Evolutionary conservation across 345 rosid species (phyloP).

Genomic region (Dovyalis caffra): DNA sequence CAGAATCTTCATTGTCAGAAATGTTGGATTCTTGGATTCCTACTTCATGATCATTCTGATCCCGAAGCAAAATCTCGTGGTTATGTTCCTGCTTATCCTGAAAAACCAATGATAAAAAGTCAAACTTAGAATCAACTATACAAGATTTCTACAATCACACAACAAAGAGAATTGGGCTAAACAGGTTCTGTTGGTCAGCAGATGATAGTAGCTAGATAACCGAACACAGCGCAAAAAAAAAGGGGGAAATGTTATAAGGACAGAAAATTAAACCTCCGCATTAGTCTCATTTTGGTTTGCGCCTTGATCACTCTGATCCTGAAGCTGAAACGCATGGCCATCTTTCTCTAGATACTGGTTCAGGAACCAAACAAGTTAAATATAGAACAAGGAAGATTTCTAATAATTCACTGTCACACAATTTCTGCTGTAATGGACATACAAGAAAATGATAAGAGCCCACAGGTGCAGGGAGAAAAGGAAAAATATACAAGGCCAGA

Average conservation of each 20-base stretch:
- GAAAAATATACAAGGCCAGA: slow-evolving; percentile 1
- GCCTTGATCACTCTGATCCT: slow-evolving; percentile 25
- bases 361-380: slow-evolving; percentile 4
- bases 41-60: slow-evolving; percentile 25
- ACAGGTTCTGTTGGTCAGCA: background rate
- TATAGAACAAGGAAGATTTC: background rate
- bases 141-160: background rate
- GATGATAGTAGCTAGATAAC: background rate
- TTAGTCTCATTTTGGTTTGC: slow-evolving; percentile 6
- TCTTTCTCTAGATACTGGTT: slow-evolving; percentile 40
- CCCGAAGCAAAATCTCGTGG: slow-evolving; percentile 25
- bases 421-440: background rate
- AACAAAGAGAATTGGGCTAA: background rate
- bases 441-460: slow-evolving; percentile 3
- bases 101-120: slow-evolving; percentile 17
- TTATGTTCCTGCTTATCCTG: slow-evolving; percentile 32
- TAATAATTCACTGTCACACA: background rate
- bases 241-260: background rate
- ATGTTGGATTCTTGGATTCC: background rate
- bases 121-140: background rate
- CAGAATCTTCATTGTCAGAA: slow-evolving; percentile 27
- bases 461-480: background rate
- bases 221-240: background rate
- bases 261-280: slow-evolving; percentile 17
- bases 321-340: slow-evolving; percentile 25